Evolutionary conservation across 345 rosid genomes (phyloP).

Genomic region (Rhodamnia argentea): DNA sequence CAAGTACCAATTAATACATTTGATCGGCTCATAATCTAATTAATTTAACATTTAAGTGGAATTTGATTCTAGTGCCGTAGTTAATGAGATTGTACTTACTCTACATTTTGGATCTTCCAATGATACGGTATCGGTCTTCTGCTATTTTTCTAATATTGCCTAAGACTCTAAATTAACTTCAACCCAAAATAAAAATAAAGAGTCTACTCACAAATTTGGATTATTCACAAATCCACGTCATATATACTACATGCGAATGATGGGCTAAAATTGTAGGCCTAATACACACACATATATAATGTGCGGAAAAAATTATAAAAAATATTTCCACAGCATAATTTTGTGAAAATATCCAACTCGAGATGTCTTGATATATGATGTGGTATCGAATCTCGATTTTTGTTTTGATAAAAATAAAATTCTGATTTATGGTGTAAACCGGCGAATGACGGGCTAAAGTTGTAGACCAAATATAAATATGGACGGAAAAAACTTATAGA

Average conservation of each 20-base stretch:
- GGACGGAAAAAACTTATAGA: too few species aligned
- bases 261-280: neutral
- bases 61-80: neutral
- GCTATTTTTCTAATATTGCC: neutral
- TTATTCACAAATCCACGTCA: neutral
- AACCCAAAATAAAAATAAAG: neutral
- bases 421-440: too few species aligned
- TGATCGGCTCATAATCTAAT: neutral
- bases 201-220: neutral
- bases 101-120: neutral
- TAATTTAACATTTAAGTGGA: neutral
- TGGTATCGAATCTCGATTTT: too few species aligned
- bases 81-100: neutral
- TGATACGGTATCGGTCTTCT: neutral
- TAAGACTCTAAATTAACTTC: too few species aligned
- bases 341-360: neutral
- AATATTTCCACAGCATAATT: neutral
- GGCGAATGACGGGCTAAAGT: too few species aligned
- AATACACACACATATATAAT: too few species aligned
- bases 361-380: neutral
- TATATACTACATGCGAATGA: neutral
- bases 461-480: too few species aligned
- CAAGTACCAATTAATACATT: neutral
- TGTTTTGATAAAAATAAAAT: too few species aligned
- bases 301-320: neutral